Percentiles rank a stretch among this genome's conserved stretches.
phyloP scores from a whole-genome alignment of 805 yeast genomes.

The Ascoidea asiatica region DNA sequence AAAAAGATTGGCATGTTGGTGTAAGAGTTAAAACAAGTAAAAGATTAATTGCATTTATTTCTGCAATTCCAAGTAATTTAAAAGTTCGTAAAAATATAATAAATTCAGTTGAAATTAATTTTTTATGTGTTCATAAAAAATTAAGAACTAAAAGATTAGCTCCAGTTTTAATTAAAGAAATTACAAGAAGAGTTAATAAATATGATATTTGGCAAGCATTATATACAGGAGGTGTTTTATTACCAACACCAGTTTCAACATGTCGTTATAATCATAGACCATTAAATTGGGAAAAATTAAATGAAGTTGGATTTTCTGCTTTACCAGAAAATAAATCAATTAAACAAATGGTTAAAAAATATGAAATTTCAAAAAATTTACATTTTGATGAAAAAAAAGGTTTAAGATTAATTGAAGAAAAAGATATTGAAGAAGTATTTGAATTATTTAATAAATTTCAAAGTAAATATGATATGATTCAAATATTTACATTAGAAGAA shows the following conservation, averaged over 20 bases:
- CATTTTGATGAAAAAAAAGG: conserved; percentile 30
- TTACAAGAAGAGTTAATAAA: conserved; percentile 82
- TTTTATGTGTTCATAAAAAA: conserved; percentile 88
- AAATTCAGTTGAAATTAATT: conserved; percentile 79
- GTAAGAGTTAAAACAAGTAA: conserved; percentile 71
- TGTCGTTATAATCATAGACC: conserved; percentile 92
- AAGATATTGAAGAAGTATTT: conserved; percentile 54
- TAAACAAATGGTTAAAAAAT: conserved; percentile 49
- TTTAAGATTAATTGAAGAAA: conserved; percentile 33
- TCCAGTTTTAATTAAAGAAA: conserved; percentile 86
- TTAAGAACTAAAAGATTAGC: conserved; percentile 87
- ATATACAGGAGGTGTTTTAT: conserved; percentile 81
- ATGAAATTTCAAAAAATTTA: conserved; percentile 33
- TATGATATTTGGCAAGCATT: conserved; percentile 89
- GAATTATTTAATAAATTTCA: conserved; percentile 51
- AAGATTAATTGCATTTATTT: conserved; percentile 80
- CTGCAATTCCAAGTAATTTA: conserved; percentile 73
- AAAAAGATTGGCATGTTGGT: conserved; percentile 81
- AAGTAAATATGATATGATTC: conserved; percentile 57
- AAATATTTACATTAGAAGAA: conserved; percentile 51
- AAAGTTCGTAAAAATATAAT: conserved; percentile 41
- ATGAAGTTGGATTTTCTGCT: conserved; percentile 82
- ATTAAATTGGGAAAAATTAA: conserved; percentile 76
- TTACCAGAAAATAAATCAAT: conserved; percentile 61
- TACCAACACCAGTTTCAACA: conserved; percentile 86